Evolutionary conservation across 2,329 filamentous ascomycete genomes (phyloP), one percentile per base, ranked within the genome.

Genomic region (Thelonectria blattea): DNA sequence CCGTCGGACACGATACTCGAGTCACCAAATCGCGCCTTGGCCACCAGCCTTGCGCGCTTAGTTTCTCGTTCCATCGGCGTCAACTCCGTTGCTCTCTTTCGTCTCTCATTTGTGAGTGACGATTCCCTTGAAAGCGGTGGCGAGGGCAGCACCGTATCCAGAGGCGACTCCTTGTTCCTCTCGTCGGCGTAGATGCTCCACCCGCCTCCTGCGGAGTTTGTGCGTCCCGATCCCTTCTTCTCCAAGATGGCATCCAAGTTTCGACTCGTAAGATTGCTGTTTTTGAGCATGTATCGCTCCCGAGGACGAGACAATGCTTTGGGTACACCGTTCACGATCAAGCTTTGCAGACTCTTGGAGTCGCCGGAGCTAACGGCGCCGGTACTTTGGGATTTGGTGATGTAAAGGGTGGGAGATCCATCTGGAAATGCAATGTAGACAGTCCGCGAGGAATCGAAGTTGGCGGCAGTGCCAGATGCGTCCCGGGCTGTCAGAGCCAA

Each of bases 351-450:
- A 66, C 86, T 90, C 51, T 85, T 85, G 5, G 83, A 80, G 61
- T 91, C 88, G 11, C 78, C 77, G 0, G 75, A 69, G 3, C 76
- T 73, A 11, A 79, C 75, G 0, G 79, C 68, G 2, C 79, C 79
- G 0, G 75, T 73, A 20, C 78, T 73, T 59, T 82, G 79, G 6
- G 82, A 79, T 60, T 81, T 85, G 52, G 84, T 85, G 45, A 88
- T 79, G 73, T 92, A 96, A 46, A 96, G 80, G 64, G 88, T 88
- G 0, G 92, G 91, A 11, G 91, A 89, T 34, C 88, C 90, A 70
- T 94, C 89, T 0, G 93, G 92, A 68, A 96, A 94, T 2, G 91
- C 90, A 61, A 96, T 81, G 70, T 92, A 95, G 41, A 96, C 85
- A 2, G 90, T 89, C 64, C 88, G 85, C 12, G 88, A 88, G 1